Percentiles rank a stretch among this genome's conserved stretches.
Conservation (phyloP, 192 early-diverging fungal species). For the Mortierella claussenii region DNA sequence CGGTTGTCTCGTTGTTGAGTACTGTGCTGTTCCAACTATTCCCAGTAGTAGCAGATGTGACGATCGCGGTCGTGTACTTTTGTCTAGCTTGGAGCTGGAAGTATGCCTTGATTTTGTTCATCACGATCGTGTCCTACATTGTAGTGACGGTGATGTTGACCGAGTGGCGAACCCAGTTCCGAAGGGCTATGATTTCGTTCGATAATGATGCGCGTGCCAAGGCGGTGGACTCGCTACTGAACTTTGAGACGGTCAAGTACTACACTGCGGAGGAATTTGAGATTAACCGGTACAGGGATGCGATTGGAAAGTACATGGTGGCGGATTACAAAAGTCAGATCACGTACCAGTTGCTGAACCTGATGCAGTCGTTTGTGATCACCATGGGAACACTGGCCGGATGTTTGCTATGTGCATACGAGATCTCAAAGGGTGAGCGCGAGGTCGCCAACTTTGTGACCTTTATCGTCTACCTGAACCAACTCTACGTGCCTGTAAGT, state of each 20-base stretch:
- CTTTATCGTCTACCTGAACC: slow-evolving; percentile 88
- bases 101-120: slow-evolving; percentile 86
- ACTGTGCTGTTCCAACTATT: slow-evolving; percentile 92
- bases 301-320: slow-evolving; percentile 80
- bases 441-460: slow-evolving; percentile 88
- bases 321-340: slow-evolving; percentile 87
- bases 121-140: slow-evolving; percentile 91
- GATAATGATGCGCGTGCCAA: slow-evolving; percentile 88
- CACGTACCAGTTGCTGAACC: slow-evolving; percentile 84
- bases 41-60: slow-evolving; percentile 89
- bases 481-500: slow-evolving; percentile 90
- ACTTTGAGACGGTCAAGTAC: slow-evolving; percentile 99
- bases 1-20: slow-evolving; percentile 79
- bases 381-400: slow-evolving; percentile 85
- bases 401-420: slow-evolving; percentile 83
- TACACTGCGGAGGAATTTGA: slow-evolving; percentile 94
- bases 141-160: slow-evolving; percentile 84
- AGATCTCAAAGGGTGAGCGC: slow-evolving; percentile 76
- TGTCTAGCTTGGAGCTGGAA: slow-evolving; percentile 70
- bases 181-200: slow-evolving; percentile 83
- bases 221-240: slow-evolving; percentile 93
- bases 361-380: slow-evolving; percentile 89
- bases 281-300: slow-evolving; percentile 77
- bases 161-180: slow-evolving; percentile 87
- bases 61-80: slow-evolving; percentile 82